Conservation (phyloP, 192 early-diverging fungal species). For the Dissophora ornata region DNA sequence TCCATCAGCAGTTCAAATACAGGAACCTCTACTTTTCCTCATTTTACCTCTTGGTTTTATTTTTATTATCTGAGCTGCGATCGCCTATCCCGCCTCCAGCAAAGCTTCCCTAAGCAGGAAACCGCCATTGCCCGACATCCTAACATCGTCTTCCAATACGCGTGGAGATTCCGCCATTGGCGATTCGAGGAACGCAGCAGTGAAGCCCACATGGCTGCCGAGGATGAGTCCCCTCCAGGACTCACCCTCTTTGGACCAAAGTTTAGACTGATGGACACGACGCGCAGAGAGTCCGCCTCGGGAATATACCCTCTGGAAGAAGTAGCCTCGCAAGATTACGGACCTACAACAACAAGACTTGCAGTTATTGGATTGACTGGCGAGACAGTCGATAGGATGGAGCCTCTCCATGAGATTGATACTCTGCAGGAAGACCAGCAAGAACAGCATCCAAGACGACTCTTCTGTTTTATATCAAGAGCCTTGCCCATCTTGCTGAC, state of each 20-base stretch:
- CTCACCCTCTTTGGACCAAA: slow-evolving; percentile 16
- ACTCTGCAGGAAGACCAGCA: not conserved
- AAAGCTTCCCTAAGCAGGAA: no score
- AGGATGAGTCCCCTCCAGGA: slow-evolving; percentile 20
- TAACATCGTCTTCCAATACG: no score
- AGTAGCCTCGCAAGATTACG: not conserved
- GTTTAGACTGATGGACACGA: not conserved
- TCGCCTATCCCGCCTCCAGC: no score
- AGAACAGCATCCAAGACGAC: slow-evolving; percentile 5
- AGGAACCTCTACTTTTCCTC: no score
- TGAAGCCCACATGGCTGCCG: slow-evolving; percentile 26
- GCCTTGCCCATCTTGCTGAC: slow-evolving; percentile 28
- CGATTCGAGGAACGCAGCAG: not conserved
- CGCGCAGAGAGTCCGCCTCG: not conserved
- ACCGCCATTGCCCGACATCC: no score
- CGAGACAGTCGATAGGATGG: not conserved
- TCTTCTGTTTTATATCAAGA: slow-evolving; percentile 3
- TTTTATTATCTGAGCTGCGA: no score
- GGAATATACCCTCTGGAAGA: not conserved
- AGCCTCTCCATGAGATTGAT: slow-evolving; percentile 13
- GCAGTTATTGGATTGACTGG: not conserved
- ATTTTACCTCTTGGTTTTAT: no score
- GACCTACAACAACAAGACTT: not conserved
- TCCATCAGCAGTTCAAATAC: no score
- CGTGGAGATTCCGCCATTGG: no score